Evolutionary conservation across 2,329 filamentous ascomycete species (phyloP).

Genomic region (Iodosphaeria phyllophila): DNA sequence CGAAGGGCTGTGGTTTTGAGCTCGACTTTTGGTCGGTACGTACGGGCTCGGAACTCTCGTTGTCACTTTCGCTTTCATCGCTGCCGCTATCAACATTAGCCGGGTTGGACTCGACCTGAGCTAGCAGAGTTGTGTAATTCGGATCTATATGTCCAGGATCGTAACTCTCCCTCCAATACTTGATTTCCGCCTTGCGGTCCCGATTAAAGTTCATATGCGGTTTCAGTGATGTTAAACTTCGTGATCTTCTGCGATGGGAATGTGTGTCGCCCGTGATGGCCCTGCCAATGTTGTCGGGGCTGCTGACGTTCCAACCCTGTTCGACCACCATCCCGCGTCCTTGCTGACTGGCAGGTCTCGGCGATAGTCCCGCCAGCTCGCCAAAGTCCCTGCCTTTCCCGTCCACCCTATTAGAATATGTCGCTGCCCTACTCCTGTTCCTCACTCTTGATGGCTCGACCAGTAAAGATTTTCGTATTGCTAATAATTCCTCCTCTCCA

Average conservation of each 20-base stretch:
- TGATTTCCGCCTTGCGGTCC: constrained; percentile 43
- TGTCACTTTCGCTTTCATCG: no score
- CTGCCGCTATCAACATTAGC: constrained; percentile 16
- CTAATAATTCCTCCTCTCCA: constrained; percentile 32
- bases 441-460: constrained; percentile 20
- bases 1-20: constrained; percentile 30
- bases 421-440: constrained; percentile 20
- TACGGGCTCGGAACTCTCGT: constrained; percentile 14
- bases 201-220: constrained; percentile 18
- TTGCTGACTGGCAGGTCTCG: constrained; percentile 41
- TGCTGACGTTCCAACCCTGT: no score
- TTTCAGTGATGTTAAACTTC: constrained; percentile 25
- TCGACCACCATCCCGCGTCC: no score
- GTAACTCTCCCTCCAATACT: constrained; percentile 44
- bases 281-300: constrained; percentile 38
- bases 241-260: constrained; percentile 32
- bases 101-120: constrained; percentile 28
- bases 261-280: constrained; percentile 38
- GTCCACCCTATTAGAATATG: constrained; percentile 20
- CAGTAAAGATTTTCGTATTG: constrained; percentile 33
- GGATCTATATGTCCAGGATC: no score
- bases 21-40: constrained; percentile 15
- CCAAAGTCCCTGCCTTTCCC: constrained; percentile 19
- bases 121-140: no score
- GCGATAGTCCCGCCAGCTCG: constrained; percentile 35